These are phyloP conservation scores for Breynia disticha DNA, from an alignment of 441 rosid genomes.

Conservation along the genomic window DNA sequence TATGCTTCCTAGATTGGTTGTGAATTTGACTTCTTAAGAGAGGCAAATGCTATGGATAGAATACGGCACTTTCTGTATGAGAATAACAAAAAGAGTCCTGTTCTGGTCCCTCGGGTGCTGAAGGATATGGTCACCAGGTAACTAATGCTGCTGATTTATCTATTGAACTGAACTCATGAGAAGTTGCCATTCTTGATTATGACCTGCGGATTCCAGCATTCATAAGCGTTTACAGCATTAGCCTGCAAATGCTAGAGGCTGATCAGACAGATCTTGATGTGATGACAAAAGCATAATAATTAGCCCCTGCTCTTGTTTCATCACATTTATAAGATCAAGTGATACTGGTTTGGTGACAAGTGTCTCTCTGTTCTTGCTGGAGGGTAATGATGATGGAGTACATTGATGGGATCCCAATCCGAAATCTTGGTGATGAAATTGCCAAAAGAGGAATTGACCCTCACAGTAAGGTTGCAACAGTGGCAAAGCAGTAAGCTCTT, in stretches of 20 bases:
- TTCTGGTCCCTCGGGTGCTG: slow-evolving; percentile 59
- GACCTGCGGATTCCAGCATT: too few relatives aligned
- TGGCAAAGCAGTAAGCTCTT: slow-evolving; percentile 79
- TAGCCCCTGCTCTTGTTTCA: background rate
- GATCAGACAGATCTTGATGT: too few relatives aligned
- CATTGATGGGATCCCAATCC: slow-evolving; percentile 85
- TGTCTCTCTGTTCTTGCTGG: slow-evolving; percentile 30
- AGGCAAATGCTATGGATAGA: slow-evolving; percentile 81
- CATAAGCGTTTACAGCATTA: too few relatives aligned
- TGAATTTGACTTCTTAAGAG: slow-evolving; percentile 87
- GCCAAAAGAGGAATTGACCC: slow-evolving; percentile 91
- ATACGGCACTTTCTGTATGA: slow-evolving; percentile 55
- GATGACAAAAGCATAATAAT: slow-evolving; percentile 8
- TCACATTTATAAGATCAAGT: slow-evolving; percentile 2
- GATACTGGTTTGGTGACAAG: background rate
- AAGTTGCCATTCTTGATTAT: background rate
- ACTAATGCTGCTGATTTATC: slow-evolving; percentile 1
- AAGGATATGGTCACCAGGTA: slow-evolving; percentile 73
- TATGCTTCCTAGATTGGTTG: slow-evolving; percentile 62
- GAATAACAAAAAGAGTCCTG: slow-evolving; percentile 77
- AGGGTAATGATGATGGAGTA: slow-evolving; percentile 82
- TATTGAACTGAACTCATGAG: background rate
- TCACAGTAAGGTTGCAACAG: slow-evolving; percentile 66
- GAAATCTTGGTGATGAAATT: slow-evolving; percentile 83
- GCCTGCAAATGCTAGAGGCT: too few relatives aligned